phyloP scores from a whole-genome alignment of 78 protist species.

The Dictyostelium intermedium region DNA sequence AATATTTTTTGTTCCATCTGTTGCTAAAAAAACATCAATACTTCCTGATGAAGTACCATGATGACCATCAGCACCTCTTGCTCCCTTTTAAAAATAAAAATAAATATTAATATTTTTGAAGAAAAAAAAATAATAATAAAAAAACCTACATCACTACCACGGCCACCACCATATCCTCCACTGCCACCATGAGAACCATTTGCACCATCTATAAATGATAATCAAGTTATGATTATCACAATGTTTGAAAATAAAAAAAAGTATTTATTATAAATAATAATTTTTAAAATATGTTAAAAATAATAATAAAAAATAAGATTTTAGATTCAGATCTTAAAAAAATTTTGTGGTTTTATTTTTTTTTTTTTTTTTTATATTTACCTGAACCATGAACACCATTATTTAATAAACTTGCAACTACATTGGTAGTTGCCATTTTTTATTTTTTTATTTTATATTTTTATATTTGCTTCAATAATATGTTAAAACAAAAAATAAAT shows the following conservation, averaged over 20 bases:
- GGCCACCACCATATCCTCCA: conserved; percentile 18
- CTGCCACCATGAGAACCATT: not conserved
- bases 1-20: not conserved
- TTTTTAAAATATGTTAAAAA: no score
- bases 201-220: not conserved
- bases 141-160: conserved; percentile 8
- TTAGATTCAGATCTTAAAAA: not conserved
- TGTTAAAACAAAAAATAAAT: no score
- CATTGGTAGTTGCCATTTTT: not conserved
- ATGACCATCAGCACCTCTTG: conserved; percentile 24
- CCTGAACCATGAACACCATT: conserved; percentile 2
- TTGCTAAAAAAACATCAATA: not conserved
- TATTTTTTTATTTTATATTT: no score
- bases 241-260: not conserved
- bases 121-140: no score
- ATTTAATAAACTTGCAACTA: not conserved
- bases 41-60: conserved; percentile 40
- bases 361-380: not conserved
- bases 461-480: no score
- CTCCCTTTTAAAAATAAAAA: not conserved
- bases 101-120: no score
- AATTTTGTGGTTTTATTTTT: not conserved
- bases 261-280: no score
- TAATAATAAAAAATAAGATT: no score
- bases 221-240: no score